Evolutionary conservation across 371 early-diverging fungal genomes (phyloP).

Genomic region (Zychaea mexicana): DNA sequence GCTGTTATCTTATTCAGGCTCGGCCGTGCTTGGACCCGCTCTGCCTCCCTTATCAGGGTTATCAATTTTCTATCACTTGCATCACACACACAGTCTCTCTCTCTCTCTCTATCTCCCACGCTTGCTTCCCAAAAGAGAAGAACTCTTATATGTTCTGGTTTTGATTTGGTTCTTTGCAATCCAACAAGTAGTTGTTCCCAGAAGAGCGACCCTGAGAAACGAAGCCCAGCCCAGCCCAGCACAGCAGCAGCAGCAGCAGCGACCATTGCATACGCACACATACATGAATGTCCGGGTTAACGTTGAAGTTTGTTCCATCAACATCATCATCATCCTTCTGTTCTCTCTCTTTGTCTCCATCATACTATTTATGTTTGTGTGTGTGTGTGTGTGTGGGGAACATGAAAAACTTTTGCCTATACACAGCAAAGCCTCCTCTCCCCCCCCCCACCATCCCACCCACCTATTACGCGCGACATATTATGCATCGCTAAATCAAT

Average conservation of each 20-base stretch:
- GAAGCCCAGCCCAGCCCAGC: too few relatives aligned
- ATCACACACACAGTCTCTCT: neutral
- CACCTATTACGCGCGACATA: too few relatives aligned
- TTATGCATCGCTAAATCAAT: neutral
- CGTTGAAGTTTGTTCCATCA: neutral
- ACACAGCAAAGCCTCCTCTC: neutral
- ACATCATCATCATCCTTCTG: too few relatives aligned
- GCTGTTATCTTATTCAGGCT: neutral
- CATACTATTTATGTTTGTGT: neutral
- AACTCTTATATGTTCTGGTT: neutral
- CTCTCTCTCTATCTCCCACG: neutral
- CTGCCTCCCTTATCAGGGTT: slow-evolving; percentile 1
- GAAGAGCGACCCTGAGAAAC: neutral
- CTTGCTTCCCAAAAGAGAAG: neutral
- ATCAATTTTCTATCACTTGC: slow-evolving; percentile 4
- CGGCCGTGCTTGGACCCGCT: slow-evolving; percentile 1
- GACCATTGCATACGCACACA: too few relatives aligned
- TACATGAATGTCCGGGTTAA: too few relatives aligned
- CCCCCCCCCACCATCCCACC: neutral
- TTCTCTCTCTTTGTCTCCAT: too few relatives aligned
- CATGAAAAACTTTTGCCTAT: neutral
- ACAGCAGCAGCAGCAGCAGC: too few relatives aligned
- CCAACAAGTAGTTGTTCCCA: neutral
- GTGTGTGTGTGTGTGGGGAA: neutral
- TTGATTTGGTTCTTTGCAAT: too few relatives aligned